A percentile compares a stretch with the other conserved stretches of the same genome.
phyloP scores from a whole-genome alignment of 2,329 filamentous ascomycete genomes.

The Aspergillus calidoustus region DNA sequence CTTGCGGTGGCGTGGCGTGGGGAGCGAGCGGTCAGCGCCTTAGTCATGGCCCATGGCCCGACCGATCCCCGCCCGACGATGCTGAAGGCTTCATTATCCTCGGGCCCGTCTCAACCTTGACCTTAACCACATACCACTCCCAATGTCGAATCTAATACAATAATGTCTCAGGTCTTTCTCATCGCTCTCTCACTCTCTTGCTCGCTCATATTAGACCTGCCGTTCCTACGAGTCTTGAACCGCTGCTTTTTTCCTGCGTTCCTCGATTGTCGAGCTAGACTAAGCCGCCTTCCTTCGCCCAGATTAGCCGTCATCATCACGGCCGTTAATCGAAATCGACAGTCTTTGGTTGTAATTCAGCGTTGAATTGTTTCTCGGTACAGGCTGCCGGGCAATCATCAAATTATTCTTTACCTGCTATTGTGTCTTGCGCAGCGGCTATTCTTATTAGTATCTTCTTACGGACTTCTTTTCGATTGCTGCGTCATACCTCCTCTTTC shows the following conservation, averaged over 20 bases:
- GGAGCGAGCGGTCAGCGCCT: slow-evolving; percentile 13
- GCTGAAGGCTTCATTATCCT: slow-evolving; percentile 7
- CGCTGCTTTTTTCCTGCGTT: slow-evolving; percentile 19
- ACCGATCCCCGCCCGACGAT: slow-evolving; percentile 26
- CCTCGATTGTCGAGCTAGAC: slow-evolving; percentile 26
- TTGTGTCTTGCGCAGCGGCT: slow-evolving; percentile 21
- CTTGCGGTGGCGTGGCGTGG: slow-evolving; percentile 4
- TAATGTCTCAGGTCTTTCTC: slow-evolving; percentile 20
- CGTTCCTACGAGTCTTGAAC: slow-evolving; percentile 23
- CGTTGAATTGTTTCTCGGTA: slow-evolving; percentile 32
- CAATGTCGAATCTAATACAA: slow-evolving; percentile 14
- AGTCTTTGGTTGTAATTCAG: slow-evolving; percentile 22
- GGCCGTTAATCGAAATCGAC: slow-evolving; percentile 7
- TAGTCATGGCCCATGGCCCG: slow-evolving; percentile 31
- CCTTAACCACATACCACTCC: slow-evolving; percentile 4
- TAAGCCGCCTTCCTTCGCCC: slow-evolving; percentile 14
- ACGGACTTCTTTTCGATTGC: slow-evolving; percentile 34
- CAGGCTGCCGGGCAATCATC: slow-evolving; percentile 41
- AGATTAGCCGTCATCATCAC: slow-evolving; percentile 15
- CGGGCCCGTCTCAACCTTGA: slow-evolving; percentile 9
- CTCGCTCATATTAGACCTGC: slow-evolving; percentile 25
- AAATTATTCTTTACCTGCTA: slow-evolving; percentile 31
- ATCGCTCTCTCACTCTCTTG: slow-evolving; percentile 9
- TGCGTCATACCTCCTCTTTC: slow-evolving; percentile 25
- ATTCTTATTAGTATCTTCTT: slow-evolving; percentile 27